Evolutionary conservation across 495 filamentous ascomycete genomes (phyloP).

Genomic region (Pseudevernia furfuracea): DNA sequence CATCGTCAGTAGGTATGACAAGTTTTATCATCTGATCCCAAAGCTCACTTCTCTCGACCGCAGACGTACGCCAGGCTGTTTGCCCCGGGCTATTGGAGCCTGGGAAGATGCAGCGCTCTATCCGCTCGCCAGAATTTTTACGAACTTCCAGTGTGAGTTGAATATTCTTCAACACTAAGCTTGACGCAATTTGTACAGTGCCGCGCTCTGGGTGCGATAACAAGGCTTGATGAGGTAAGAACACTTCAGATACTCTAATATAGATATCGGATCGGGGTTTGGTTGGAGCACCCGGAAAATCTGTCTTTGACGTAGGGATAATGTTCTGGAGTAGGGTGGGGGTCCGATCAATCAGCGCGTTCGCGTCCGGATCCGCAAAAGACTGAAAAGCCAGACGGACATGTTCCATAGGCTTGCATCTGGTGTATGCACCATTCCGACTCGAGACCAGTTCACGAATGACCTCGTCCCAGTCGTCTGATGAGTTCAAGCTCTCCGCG

Average conservation of each 20-base stretch:
- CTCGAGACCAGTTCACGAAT: conserved; percentile 68
- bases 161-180: conserved; percentile 60
- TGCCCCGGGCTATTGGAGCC: conserved; percentile 66
- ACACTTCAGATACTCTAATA: conserved; percentile 68
- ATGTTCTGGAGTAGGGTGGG: conserved; percentile 82
- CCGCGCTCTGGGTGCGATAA: conserved; percentile 74
- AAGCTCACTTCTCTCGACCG: conserved; percentile 62
- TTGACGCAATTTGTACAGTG: conserved; percentile 57
- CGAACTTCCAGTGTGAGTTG: conserved; percentile 88
- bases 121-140: conserved; percentile 62
- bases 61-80: conserved; percentile 82
- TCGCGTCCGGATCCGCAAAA: conserved; percentile 68
- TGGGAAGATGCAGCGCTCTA: conserved; percentile 80
- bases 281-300: conserved; percentile 89
- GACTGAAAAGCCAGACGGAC: conserved; percentile 69
- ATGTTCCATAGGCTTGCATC: conserved; percentile 59
- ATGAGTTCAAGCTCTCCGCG: conserved; percentile 43
- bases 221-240: conserved; percentile 65
- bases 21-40: conserved; percentile 89
- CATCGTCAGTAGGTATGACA: conserved; percentile 69
- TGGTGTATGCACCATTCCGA: conserved; percentile 62
- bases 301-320: conserved; percentile 72
- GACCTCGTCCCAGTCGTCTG: conserved; percentile 67
- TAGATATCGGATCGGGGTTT: conserved; percentile 90
- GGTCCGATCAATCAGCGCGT: conserved; percentile 70